phyloP scores from a whole-genome alignment of 176 grass and related monocot species.

The Alopecurus myosuroides region DNA sequence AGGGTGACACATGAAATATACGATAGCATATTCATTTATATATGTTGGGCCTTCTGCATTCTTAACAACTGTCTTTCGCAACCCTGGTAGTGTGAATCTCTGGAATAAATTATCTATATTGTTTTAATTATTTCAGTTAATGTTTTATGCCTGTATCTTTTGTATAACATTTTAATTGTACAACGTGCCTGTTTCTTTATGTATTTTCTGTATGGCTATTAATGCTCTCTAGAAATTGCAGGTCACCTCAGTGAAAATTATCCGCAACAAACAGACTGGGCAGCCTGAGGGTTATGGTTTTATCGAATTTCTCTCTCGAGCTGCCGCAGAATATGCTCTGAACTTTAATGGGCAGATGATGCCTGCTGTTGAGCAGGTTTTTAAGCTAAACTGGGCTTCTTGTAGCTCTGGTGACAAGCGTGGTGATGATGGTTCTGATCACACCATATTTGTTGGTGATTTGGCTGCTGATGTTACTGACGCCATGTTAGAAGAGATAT shows the following conservation, averaged over 20 bases:
- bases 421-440: constrained; percentile 53
- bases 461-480: constrained; percentile 86
- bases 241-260: constrained; percentile 74
- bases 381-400: constrained; percentile 87
- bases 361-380: constrained; percentile 50
- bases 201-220: background rate
- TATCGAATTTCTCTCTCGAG: constrained; percentile 67
- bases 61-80: background rate
- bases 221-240: constrained; percentile 27
- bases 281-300: constrained; percentile 91
- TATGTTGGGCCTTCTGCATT: background rate
- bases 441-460: constrained; percentile 92
- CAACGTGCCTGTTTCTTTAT: background rate
- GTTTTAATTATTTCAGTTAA: background rate
- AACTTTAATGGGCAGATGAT: constrained; percentile 75
- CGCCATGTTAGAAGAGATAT: constrained; percentile 63
- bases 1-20: background rate
- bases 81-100: background rate
- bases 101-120: background rate
- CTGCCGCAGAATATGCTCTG: constrained; percentile 70
- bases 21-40: background rate
- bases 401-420: constrained; percentile 59
- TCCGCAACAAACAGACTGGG: constrained; percentile 77
- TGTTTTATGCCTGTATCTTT: background rate
- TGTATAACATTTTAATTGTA: background rate